Conservation (phyloP, 2,329 filamentous ascomycete species). For the Ascochyta lentis region DNA sequence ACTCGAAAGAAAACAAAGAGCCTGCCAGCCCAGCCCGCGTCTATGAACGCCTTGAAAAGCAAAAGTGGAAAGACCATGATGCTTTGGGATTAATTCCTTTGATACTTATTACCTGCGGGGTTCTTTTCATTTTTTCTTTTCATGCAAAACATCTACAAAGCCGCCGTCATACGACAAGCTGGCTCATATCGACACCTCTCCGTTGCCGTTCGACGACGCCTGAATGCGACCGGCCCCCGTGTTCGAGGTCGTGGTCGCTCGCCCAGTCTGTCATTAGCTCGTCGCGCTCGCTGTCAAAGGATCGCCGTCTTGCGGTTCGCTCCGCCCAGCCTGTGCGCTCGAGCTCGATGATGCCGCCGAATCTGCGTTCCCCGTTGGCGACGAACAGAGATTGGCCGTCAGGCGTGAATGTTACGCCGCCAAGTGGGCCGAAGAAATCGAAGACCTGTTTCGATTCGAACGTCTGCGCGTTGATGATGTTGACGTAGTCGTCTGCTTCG, state of each 20-base stretch:
- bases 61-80: not conserved
- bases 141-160: slow-evolving; percentile 39
- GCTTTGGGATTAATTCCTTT: slow-evolving; percentile 7
- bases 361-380: slow-evolving; percentile 68
- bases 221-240: slow-evolving; percentile 16
- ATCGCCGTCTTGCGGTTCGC: slow-evolving; percentile 10
- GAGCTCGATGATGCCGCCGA: slow-evolving; percentile 72
- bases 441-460: slow-evolving; percentile 72
- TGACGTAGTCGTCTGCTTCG: slow-evolving; percentile 77
- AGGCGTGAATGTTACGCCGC: slow-evolving; percentile 70
- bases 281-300: slow-evolving; percentile 13
- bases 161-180: slow-evolving; percentile 35
- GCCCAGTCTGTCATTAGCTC: slow-evolving; percentile 33
- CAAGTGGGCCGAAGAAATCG: slow-evolving; percentile 78
- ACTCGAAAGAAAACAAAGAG: not conserved
- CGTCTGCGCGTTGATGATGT: slow-evolving; percentile 70
- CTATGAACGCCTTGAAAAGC: not conserved
- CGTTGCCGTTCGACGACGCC: slow-evolving; percentile 27
- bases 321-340: slow-evolving; percentile 54
- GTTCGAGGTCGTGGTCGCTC: slow-evolving; percentile 27
- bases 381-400: slow-evolving; percentile 73
- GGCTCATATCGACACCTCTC: slow-evolving; percentile 35
- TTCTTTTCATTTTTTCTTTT: too few relatives aligned
- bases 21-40: not conserved
- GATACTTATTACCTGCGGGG: not conserved